These are phyloP conservation scores for Fragaria iinumae DNA, from an alignment of 306 rosid species.

Conservation along the genomic window DNA sequence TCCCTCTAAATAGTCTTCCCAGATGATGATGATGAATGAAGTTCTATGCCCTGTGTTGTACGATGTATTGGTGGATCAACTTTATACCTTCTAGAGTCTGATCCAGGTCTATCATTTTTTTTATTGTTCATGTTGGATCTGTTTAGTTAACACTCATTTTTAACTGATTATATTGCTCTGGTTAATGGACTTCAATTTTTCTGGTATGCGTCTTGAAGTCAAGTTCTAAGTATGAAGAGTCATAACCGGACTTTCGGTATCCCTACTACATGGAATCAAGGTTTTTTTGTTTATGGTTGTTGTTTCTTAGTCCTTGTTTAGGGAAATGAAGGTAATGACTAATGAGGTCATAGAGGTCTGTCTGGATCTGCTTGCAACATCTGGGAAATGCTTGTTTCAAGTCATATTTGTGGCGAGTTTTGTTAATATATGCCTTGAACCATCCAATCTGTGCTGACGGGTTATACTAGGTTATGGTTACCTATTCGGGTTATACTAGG, in stretches of 20 bases:
- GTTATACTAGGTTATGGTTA: too few relatives aligned
- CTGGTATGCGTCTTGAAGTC: background rate
- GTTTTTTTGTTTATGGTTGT: too few relatives aligned
- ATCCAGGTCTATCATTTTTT: background rate
- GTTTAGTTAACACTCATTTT: background rate
- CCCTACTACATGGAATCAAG: background rate
- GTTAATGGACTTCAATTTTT: background rate
- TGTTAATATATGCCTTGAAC: too few relatives aligned
- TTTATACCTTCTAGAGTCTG: background rate
- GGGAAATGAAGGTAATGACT: background rate
- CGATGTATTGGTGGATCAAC: background rate
- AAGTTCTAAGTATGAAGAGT: background rate
- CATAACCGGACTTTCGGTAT: background rate
- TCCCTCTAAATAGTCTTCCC: conserved; percentile 71
- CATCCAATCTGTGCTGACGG: too few relatives aligned
- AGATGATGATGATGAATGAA: conserved; percentile 52
- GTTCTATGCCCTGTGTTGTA: background rate
- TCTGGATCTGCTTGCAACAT: background rate
- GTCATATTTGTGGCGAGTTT: background rate
- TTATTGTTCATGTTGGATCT: background rate
- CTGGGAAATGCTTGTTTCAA: background rate
- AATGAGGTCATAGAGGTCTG: background rate
- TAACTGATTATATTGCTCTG: background rate
- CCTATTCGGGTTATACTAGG: too few relatives aligned
- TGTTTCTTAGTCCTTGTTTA: too few relatives aligned